Evolutionary conservation across 2,329 filamentous ascomycete genomes (phyloP), one percentile per base, ranked within the genome.

Genomic region (Penicillium sumatraense): DNA sequence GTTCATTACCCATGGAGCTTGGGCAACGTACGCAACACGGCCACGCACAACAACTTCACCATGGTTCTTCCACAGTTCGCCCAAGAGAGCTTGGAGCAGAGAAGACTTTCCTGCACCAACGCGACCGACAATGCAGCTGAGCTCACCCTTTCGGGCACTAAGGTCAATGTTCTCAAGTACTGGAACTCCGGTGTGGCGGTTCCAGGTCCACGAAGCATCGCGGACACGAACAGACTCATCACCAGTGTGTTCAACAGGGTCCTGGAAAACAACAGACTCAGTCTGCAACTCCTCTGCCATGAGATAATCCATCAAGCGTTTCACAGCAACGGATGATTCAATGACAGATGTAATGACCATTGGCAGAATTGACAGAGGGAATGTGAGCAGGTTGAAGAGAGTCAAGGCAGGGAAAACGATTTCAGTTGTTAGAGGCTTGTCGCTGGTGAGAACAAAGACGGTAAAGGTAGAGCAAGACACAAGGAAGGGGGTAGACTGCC

Each of bases 281-380:
- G 84, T 75, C 72, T 99, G 95, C 27, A 99, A 80, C 73, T 99
- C 95, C 67, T 98, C 93, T 1, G 95, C 90, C 0, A 81, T 85
- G 56, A 99, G 86, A 74, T 91, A 99, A 33, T 87, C 83, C 0
- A 92, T 95, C 62, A 99, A 80, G 68, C 95, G 90, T 24, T 85
- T 86, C 20, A 96, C 91, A 21, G 95, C 95, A 52, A 99, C 95
- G n/a, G 86, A 90, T 10, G 95, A 93, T 74, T 99, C 95, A 27
- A 99, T 92, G 59, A 99, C 91, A 6, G 93, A 89, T 0, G 93
- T 96, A 64, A 99, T 98, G 33, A 99, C 93, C 93, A 99, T 98
- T 7, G 95, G 95, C 26, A 99, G 80, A 33, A 99, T 88, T 2
- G 95, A 89, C 51, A 99, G 84, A 1, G 95, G 96, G 77, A 99